Conservation (phyloP, 2,329 filamentous ascomycete genomes). For the Aspergillus eucalypticola region DNA sequence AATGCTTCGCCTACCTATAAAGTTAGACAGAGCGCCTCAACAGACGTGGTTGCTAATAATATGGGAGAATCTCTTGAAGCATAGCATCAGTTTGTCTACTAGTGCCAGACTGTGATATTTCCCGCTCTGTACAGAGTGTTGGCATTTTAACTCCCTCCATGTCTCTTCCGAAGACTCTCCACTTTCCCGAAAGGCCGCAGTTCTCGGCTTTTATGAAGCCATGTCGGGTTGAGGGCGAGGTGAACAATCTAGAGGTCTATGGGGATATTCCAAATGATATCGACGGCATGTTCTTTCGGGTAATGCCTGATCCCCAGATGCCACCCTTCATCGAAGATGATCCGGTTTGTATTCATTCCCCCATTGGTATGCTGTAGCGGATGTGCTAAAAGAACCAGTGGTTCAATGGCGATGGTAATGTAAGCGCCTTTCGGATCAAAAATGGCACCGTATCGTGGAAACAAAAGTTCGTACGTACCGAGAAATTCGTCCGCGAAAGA, state of each 20-base stretch:
- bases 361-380: not conserved
- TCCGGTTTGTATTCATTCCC: slow-evolving; percentile 8
- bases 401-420: slow-evolving; percentile 46
- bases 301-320: slow-evolving; percentile 52
- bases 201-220: slow-evolving; percentile 34
- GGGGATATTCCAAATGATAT: slow-evolving; percentile 49
- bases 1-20: too few relatives aligned
- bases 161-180: not conserved
- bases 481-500: slow-evolving; percentile 43
- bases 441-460: slow-evolving; percentile 38
- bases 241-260: slow-evolving; percentile 44
- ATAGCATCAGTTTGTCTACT: too few relatives aligned
- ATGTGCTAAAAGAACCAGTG: slow-evolving; percentile 21
- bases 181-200: slow-evolving; percentile 23
- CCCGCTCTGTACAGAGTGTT: too few relatives aligned
- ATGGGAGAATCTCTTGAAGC: too few relatives aligned
- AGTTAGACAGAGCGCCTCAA: too few relatives aligned
- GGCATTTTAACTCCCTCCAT: not conserved
- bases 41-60: too few relatives aligned
- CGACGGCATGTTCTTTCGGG: slow-evolving; percentile 51
- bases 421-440: slow-evolving; percentile 40
- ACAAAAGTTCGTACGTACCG: slow-evolving; percentile 43
- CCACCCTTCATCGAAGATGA: slow-evolving; percentile 38
- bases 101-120: too few relatives aligned
- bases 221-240: slow-evolving; percentile 45